Evolutionary conservation across 2,329 filamentous ascomycete genomes (phyloP), one percentile per base, ranked within the genome.

Genomic region (Aspergillus proliferans): DNA sequence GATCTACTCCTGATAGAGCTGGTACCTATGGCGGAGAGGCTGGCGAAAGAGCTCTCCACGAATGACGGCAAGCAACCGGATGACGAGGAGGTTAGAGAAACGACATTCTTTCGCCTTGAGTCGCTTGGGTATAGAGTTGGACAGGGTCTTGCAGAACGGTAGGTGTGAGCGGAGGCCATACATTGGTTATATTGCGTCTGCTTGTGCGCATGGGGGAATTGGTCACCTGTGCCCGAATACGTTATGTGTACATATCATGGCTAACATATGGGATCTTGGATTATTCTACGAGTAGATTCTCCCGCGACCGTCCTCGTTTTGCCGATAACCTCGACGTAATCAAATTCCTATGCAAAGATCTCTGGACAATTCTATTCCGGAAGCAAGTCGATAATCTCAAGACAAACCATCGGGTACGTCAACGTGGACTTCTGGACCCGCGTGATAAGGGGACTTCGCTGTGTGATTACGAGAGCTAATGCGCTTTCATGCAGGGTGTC

Each of bases 351-450:
- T 98, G 93, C 81, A 98, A 98, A 75, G 93, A 98, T 69, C 78
- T 98, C 41, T 98, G 93, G 93, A 90, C 84, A 30, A 78, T 97
- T 18, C 82, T 96, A 14, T 98, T 96, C 71, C 81, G 88, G 66
- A 98, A 98, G 72, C 94, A 97, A 69, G 88, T 98, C 64, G 93
- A 98, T 71, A 98, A 98, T 67, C 78, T 98, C 43, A 98, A 98
- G 73, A 98, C 93, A 7, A 98, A 98, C 66, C 93, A 98, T 68
- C 78, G 93, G 60, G 86, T 89, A 74, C 15, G 77, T 57, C 15
- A 30, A 10, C n/a, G 30, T 30, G 10, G n/a, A 15, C n/a, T 26
- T 19, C 24, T 42, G 8, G 15, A 14, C 33, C 26, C 19, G 36
- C 22, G 21, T 26, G 24, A 45, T 43, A 24, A 43, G 18, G 12